Evolutionary conservation across 495 filamentous ascomycete genomes (phyloP).

Genomic region (Neurospora intermedia): DNA sequence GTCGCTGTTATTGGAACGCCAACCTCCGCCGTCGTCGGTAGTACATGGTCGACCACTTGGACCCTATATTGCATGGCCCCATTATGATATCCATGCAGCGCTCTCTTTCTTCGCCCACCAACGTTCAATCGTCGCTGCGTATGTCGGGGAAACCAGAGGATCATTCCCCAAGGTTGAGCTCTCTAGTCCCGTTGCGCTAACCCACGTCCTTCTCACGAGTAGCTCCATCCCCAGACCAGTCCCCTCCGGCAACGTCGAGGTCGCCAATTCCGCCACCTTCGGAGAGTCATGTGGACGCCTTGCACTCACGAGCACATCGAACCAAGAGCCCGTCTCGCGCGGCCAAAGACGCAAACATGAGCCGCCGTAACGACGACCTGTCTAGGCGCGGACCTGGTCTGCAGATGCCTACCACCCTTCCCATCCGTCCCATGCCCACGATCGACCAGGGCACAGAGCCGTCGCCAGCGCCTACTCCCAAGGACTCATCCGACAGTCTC

Average conservation of each 20-base stretch:
- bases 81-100: constrained; percentile 47
- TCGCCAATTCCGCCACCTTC: constrained; percentile 33
- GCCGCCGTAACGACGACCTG: constrained; percentile 26
- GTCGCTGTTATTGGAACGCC: neutral
- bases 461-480: constrained; percentile 14
- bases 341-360: constrained; percentile 23
- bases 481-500: constrained; percentile 17
- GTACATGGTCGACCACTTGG: constrained; percentile 22
- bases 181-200: neutral
- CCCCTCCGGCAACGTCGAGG: constrained; percentile 26
- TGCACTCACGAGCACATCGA: constrained; percentile 28
- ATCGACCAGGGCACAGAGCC: constrained; percentile 30
- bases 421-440: constrained; percentile 30
- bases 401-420: constrained; percentile 24
- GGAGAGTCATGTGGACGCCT: constrained; percentile 33
- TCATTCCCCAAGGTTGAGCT: neutral
- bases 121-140: constrained; percentile 40
- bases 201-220: neutral
- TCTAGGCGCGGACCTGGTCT: constrained; percentile 28
- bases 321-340: constrained; percentile 33
- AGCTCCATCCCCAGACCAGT: constrained; percentile 16
- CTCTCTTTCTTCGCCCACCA: constrained; percentile 41
- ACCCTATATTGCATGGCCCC: constrained; percentile 27
- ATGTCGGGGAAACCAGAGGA: constrained; percentile 23
- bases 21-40: constrained; percentile 6